Evolutionary conservation across 345 rosid species (phyloP).

Genomic region (Hibiscus trionum): DNA sequence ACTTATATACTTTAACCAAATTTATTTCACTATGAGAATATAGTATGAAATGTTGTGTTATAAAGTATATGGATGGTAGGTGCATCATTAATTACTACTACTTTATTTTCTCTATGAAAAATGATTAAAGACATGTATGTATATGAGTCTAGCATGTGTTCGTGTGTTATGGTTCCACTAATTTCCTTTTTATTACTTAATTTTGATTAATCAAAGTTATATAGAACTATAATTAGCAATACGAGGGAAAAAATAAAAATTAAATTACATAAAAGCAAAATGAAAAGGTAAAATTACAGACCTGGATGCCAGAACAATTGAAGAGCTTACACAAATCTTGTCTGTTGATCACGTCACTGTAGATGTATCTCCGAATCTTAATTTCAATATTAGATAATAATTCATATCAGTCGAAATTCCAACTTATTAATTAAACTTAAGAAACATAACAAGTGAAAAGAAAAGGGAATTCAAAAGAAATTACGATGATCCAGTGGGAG

Average conservation of each 20-base stretch:
- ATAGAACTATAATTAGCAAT: background rate
- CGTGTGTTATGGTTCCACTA: background rate
- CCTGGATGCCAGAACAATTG: constrained; percentile 33
- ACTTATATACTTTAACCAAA: too few relatives aligned
- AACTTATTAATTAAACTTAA: background rate
- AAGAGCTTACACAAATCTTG: constrained; percentile 27
- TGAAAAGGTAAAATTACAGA: background rate
- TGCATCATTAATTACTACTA: background rate
- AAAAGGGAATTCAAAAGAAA: background rate
- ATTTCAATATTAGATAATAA: background rate
- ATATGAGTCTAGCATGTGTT: background rate
- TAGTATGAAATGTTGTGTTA: background rate
- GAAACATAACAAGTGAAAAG: background rate
- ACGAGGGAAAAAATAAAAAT: background rate
- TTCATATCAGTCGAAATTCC: background rate
- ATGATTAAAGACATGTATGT: background rate
- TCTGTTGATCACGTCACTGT: constrained; percentile 28
- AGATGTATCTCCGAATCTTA: constrained; percentile 31
- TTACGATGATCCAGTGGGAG: too few relatives aligned
- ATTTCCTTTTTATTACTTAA: background rate
- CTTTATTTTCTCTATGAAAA: background rate
- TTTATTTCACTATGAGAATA: background rate
- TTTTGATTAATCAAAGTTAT: background rate
- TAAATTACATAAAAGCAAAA: background rate
- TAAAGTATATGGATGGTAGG: background rate